Base-by-base conservation (phyloP, 208 protist species). In the Blastocrithidia nonstop region DNA sequence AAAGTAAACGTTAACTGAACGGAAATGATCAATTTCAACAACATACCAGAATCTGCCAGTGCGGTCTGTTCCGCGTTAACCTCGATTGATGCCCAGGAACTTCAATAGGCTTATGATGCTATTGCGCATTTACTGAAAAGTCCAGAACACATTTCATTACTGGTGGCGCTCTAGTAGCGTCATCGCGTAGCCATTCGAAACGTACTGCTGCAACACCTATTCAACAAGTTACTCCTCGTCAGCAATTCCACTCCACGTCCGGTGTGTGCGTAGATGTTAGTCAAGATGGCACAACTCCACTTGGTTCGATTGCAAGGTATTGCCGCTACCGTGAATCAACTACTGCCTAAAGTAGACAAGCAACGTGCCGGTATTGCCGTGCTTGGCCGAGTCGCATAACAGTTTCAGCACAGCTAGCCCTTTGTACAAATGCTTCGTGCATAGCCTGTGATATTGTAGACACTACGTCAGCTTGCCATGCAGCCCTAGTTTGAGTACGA, bases 401-500 rank as follows among this genome's bases (percentile, higher is more conserved):
- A 71, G 23, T 54, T 62, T 13, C 49, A 57, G 3, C 45, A 43
- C 3, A 58, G 66, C 17, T 63, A 63, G 16, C 57, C 60, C 0
- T 72, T 92, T 23, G 48, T 62, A 35, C 43, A 50, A 19, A n/a
- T 37, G 9, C 46, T 63, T 17, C 49, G 57, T 26, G 42, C 47
- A 5, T 55, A 50, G 22, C 25, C 35, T 21, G 64, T 68, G 42
- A 50, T 68, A 6, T 57, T 66, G 17, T 37, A 33, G 4, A 19
- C 52, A 9, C 52, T 92, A n/a, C 44, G 32, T 1, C 45, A 46
- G 24, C 45, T 91, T 16, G 71, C 67, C 45, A 13, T 21, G 7
- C 55, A 81, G 13, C 67, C 59, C 4, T 38, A 61, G 20, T 73
- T 61, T 39, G 82, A 85, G 41, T 65, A 79, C 27, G 77, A 88